phyloP scores from a whole-genome alignment of 2,329 filamentous ascomycete species.

The Lachnellula willkommii region DNA sequence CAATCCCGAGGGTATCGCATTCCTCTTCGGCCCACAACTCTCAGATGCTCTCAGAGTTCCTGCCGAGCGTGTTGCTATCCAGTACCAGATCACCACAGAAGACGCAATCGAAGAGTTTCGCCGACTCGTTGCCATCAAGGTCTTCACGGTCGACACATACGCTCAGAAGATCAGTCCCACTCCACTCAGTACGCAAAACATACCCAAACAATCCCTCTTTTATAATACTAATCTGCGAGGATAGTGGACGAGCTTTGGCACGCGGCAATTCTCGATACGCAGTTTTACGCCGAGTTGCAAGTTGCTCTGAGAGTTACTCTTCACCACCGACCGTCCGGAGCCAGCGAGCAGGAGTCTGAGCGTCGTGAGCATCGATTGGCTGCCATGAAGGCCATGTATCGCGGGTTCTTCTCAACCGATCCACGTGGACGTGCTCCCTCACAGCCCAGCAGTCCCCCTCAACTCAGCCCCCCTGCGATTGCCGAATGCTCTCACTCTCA shows the following conservation, averaged over 20 bases:
- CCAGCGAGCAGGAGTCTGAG: not conserved
- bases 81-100: not conserved
- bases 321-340: conserved; percentile 6
- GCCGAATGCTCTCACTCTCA: no score
- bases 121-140: conserved; percentile 9
- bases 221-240: not conserved
- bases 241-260: conserved; percentile 12
- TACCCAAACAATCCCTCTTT: not conserved
- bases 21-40: not conserved
- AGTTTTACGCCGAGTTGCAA: conserved; percentile 7
- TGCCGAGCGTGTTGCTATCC: not conserved
- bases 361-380: not conserved
- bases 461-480: no score
- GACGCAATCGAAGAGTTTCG: conserved; percentile 7
- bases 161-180: conserved; percentile 9
- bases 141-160: conserved; percentile 1
- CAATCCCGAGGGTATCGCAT: not conserved
- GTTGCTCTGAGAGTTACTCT: not conserved
- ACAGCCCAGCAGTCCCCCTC: no score
- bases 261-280: conserved; percentile 10
- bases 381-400: not conserved
- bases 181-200: not conserved
- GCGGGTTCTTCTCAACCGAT: not conserved
- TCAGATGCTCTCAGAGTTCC: not conserved
- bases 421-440: not conserved